Evolutionary conservation across 306 rosid species (phyloP).

Genomic region (Trifolium repens): DNA sequence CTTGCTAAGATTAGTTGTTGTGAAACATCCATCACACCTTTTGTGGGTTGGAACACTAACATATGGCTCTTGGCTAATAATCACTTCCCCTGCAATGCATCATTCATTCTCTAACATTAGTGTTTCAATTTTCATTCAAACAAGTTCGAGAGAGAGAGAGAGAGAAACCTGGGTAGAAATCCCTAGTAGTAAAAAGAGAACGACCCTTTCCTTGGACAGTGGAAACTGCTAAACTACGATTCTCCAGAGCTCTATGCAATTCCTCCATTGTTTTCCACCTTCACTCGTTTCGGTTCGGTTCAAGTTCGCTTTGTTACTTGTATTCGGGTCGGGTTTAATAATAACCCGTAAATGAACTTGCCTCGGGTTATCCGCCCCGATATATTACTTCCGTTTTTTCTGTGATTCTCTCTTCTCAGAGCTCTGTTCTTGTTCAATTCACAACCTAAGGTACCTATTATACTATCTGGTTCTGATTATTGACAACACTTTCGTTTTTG

Average conservation of each 20-base stretch:
- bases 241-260: constrained; percentile 53
- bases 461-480: neutral
- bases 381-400: neutral
- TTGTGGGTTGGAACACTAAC: constrained; percentile 62
- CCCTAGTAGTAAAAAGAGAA: constrained; percentile 62
- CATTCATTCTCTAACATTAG: neutral
- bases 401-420: neutral
- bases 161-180: constrained; percentile 68
- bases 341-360: neutral
- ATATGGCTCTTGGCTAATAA: constrained; percentile 76
- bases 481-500: no score
- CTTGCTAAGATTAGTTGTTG: constrained; percentile 58
- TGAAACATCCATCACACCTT: constrained; percentile 77
- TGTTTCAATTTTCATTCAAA: constrained; percentile 25
- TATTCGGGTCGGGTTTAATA: neutral
- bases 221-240: constrained; percentile 53
- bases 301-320: neutral
- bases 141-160: neutral
- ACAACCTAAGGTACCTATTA: neutral
- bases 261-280: constrained; percentile 45
- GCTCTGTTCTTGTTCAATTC: neutral
- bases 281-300: neutral
- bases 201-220: constrained; percentile 70
- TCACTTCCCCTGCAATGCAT: constrained; percentile 68
- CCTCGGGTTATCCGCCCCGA: constrained; percentile 23